Evolutionary conservation across 177 flowering plant species (phyloP).

Genomic region (Vitis hybrid): DNA sequence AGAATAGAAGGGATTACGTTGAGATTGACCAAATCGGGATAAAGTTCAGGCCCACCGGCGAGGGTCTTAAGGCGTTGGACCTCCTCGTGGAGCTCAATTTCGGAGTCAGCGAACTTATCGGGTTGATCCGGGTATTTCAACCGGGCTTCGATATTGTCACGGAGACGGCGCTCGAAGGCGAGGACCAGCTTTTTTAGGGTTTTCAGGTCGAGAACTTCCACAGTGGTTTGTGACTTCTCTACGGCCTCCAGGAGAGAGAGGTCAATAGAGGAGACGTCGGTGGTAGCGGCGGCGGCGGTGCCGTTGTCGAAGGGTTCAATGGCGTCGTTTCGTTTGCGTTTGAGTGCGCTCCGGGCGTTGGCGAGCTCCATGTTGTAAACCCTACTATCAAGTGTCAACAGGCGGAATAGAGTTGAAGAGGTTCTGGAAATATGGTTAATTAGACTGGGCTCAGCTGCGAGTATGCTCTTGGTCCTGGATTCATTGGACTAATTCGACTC

Average conservation of each 20-base stretch:
- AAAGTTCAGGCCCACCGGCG: constrained; percentile 86
- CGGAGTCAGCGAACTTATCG: constrained; percentile 87
- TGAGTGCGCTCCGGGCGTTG: constrained; percentile 10
- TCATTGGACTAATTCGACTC: too few relatives aligned
- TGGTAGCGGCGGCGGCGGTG: background rate
- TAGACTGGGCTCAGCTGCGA: too few relatives aligned
- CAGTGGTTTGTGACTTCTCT: constrained; percentile 74
- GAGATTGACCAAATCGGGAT: constrained; percentile 76
- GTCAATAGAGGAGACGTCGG: constrained; percentile 34
- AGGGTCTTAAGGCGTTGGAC: constrained; percentile 79
- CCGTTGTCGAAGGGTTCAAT: constrained; percentile 13
- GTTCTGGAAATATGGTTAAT: too few relatives aligned
- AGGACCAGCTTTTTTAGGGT: constrained; percentile 76
- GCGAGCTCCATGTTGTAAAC: constrained; percentile 20
- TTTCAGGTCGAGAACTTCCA: constrained; percentile 73
- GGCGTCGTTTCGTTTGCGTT: constrained; percentile 28
- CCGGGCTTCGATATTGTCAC: constrained; percentile 89
- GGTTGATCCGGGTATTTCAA: constrained; percentile 94
- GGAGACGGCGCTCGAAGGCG: constrained; percentile 89
- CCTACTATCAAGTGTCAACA: too few relatives aligned
- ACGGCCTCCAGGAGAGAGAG: constrained; percentile 89
- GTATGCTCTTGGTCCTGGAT: too few relatives aligned
- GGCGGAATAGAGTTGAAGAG: too few relatives aligned
- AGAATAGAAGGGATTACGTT: constrained; percentile 69
- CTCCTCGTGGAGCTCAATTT: constrained; percentile 91